These are phyloP conservation scores for Apiotrichum akiyoshidainum DNA, from an alignment of 1,284 basidiomycete genomes.

Conservation along the genomic window DNA sequence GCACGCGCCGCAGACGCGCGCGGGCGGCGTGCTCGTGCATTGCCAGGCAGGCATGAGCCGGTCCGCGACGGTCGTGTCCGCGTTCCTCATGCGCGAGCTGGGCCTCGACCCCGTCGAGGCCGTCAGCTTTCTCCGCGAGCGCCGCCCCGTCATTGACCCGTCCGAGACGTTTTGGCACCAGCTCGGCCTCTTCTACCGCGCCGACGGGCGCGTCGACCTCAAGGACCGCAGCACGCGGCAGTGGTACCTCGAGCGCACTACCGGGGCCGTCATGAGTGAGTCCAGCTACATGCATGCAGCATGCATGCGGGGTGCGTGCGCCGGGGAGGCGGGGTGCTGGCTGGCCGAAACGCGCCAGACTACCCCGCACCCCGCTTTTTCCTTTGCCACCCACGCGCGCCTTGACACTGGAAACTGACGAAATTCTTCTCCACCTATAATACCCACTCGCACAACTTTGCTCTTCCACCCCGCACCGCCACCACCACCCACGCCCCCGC, in stretches of 20 bases:
- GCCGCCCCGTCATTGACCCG: conserved; percentile 66
- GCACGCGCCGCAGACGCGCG: conserved; percentile 53
- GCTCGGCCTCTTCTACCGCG: conserved; percentile 70
- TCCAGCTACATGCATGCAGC: neutral
- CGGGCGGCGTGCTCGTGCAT: conserved; percentile 74
- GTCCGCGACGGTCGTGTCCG: conserved; percentile 73
- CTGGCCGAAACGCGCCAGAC: too few species aligned
- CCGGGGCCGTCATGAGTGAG: conserved; percentile 71
- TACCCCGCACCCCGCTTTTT: too few species aligned
- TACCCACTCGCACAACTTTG: neutral
- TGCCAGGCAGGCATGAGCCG: conserved; percentile 82
- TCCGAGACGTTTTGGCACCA: conserved; percentile 74
- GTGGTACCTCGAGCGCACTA: conserved; percentile 73
- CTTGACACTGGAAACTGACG: neutral
- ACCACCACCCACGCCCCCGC: neutral
- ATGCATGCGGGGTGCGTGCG: neutral
- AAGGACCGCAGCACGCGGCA: conserved; percentile 68
- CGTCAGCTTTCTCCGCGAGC: conserved; percentile 63
- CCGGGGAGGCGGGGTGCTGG: neutral
- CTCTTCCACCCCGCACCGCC: neutral
- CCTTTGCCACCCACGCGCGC: conserved; percentile 1
- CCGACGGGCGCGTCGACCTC: conserved; percentile 65
- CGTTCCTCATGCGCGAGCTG: conserved; percentile 74
- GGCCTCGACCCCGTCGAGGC: conserved; percentile 65
- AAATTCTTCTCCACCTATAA: conserved; percentile 1